Evolutionary conservation across 2,329 filamentous ascomycete genomes (phyloP), one percentile per base, ranked within the genome.

Genomic region (Colletotrichum neosansevieriae): DNA sequence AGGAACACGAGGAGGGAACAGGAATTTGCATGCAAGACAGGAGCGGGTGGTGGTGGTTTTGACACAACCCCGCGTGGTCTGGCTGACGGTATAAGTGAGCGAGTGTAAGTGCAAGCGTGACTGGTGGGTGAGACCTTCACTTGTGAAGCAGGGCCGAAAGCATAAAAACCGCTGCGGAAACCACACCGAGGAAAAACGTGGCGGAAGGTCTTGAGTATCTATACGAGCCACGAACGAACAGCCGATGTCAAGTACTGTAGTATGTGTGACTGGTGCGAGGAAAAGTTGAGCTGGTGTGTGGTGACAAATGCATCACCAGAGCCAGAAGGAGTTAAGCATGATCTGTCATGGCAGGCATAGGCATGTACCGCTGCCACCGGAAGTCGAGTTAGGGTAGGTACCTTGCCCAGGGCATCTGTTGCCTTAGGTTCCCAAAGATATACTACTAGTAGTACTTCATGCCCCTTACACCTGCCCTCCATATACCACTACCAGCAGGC

Each of bases 141-240:
- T 53, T 24, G 51, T 57, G 21, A 32, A 38, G 40, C 40, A 59
- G 36, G 42, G 34, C 61, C 62, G 61, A 38, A 65, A 50, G 34
- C 61, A 56, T 49, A 29, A 50, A 44, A 56, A 17, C 49, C 29
- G 6, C 13, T 29, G 7, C 11, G 7, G 63, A 68, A n/a, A 13
- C 1, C 6, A n/a, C 19, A 19, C 6, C 4, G 15, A 7, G 29
- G 29, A 2, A 67, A 54, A 50, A 29, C 17, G 53, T 50, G 61
- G 61, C 49, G 61, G 61, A 61, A 65, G 11, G 34, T n/a, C 54
- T 42, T 60, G 40, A 34, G 54, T 68, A 68, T 68, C 65, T 68
- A 68, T 68, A 65, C 65, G 65, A 65, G 54, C 54, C 49, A 54
- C 36, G 51, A 65, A 49, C 32, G 34, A 53, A 40, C 17, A 53